Evolutionary conservation across 78 protist genomes (phyloP).

Genomic region (Dictyostelium brefeldianum): DNA sequence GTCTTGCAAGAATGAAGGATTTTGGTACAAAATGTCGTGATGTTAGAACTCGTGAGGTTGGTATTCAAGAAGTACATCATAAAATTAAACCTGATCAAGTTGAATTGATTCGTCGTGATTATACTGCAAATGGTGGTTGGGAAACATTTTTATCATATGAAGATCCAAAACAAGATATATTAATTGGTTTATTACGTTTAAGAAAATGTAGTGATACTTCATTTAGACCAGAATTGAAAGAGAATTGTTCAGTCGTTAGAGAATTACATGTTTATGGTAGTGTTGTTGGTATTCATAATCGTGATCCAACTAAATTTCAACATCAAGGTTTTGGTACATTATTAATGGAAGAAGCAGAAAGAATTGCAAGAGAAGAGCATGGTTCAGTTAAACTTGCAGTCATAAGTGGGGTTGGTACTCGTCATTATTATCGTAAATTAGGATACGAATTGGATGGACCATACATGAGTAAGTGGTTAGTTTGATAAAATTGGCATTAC

Average conservation of each 20-base stretch:
- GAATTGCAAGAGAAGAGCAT: constrained; percentile 96
- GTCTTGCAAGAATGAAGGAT: constrained; percentile 87
- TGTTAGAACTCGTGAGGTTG: constrained; percentile 92
- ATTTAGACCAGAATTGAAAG: constrained; percentile 90
- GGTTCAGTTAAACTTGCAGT: constrained; percentile 92
- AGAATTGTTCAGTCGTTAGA: constrained; percentile 92
- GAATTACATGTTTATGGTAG: constrained; percentile 98
- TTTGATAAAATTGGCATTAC: neutral
- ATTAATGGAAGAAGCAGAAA: constrained; percentile 97
- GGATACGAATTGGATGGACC: constrained; percentile 96
- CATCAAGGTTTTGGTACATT: constrained; percentile 97
- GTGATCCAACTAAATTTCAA: constrained; percentile 92
- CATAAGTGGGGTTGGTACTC: constrained; percentile 97
- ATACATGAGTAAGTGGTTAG: constrained; percentile 85
- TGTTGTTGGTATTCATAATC: constrained; percentile 90
- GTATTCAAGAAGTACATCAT: constrained; percentile 90
- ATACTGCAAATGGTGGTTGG: constrained; percentile 97
- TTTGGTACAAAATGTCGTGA: constrained; percentile 92
- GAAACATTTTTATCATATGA: constrained; percentile 98
- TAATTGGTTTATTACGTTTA: constrained; percentile 95
- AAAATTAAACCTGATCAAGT: constrained; percentile 88
- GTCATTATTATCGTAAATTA: constrained; percentile 96
- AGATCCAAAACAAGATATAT: constrained; percentile 96
- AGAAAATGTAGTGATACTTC: constrained; percentile 88
- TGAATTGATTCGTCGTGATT: constrained; percentile 97